A percentile compares a stretch with the other conserved stretches of the same genome.
phyloP scores from a whole-genome alignment of 2,329 filamentous ascomycete genomes.

The Aspergillus calidoustus region DNA sequence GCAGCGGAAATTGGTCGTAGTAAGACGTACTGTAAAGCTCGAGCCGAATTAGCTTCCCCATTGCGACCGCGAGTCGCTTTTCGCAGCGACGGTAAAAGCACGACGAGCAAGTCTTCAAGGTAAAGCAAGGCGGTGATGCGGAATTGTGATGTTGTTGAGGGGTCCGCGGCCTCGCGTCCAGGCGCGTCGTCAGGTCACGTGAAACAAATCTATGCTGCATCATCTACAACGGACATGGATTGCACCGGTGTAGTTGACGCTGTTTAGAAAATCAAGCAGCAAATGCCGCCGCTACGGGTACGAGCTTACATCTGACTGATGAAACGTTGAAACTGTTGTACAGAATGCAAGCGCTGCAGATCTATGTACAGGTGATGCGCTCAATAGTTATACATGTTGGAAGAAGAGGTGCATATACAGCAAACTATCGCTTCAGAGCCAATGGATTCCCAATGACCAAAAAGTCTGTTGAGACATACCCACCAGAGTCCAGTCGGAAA shows the following conservation, averaged over 20 bases:
- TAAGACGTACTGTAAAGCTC: constrained; percentile 81
- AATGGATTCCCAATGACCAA: constrained; percentile 38
- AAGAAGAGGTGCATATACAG: not conserved
- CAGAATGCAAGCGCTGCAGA: not conserved
- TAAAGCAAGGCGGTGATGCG: constrained; percentile 16
- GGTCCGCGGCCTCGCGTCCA: constrained; percentile 23
- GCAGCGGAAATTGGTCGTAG: not conserved
- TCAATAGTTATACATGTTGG: constrained; percentile 10
- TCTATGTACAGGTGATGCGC: not conserved
- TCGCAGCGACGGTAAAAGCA: constrained; percentile 28
- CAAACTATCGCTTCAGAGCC: constrained; percentile 16
- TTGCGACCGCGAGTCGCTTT: constrained; percentile 54
- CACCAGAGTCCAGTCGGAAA: constrained; percentile 45
- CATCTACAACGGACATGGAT: not conserved
- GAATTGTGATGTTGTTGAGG: constrained; percentile 27
- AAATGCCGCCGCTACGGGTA: not conserved
- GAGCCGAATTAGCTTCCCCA: constrained; percentile 95
- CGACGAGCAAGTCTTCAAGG: constrained; percentile 7
- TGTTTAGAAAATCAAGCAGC: no score
- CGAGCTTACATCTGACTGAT: not conserved
- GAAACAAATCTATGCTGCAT: not conserved
- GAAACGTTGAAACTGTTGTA: not conserved
- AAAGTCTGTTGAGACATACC: constrained; percentile 41
- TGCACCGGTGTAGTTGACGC: no score
- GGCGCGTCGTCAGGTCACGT: constrained; percentile 14